phyloP scores from a whole-genome alignment of 2,329 filamentous ascomycete genomes.

The Magnaporthiopsis rhizophila region DNA sequence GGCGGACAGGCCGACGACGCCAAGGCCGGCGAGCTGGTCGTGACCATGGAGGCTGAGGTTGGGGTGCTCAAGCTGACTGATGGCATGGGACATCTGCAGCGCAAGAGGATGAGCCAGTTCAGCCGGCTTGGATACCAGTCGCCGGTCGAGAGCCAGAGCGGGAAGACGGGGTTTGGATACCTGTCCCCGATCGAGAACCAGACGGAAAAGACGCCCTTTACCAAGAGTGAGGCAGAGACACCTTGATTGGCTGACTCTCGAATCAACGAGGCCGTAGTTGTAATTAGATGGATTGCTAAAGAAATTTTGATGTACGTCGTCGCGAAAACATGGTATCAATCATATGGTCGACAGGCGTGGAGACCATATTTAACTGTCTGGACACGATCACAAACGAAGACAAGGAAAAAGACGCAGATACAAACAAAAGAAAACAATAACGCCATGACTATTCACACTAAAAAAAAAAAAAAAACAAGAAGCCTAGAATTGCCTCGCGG shows the following conservation, averaged over 20 bases:
- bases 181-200: too few species aligned
- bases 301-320: neutral
- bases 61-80: too few species aligned
- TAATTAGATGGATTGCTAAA: neutral
- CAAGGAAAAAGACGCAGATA: too few species aligned
- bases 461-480: neutral
- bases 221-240: too few species aligned
- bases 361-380: neutral
- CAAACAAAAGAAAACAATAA: neutral
- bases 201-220: too few species aligned
- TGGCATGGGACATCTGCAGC: too few species aligned
- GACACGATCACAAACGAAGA: neutral
- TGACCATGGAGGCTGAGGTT: neutral
- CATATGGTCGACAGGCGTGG: neutral
- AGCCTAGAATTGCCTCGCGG: slow-evolving; percentile 1
- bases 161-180: too few species aligned
- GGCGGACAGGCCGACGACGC: neutral
- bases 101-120: too few species aligned
- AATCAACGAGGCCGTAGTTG: neutral
- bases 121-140: too few species aligned
- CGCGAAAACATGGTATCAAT: neutral
- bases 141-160: too few species aligned
- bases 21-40: neutral
- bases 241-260: too few species aligned
- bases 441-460: neutral